These are phyloP conservation scores for Apiotrichum siamense DNA, from an alignment of 1,284 basidiomycete species.

Conservation along the genomic window DNA sequence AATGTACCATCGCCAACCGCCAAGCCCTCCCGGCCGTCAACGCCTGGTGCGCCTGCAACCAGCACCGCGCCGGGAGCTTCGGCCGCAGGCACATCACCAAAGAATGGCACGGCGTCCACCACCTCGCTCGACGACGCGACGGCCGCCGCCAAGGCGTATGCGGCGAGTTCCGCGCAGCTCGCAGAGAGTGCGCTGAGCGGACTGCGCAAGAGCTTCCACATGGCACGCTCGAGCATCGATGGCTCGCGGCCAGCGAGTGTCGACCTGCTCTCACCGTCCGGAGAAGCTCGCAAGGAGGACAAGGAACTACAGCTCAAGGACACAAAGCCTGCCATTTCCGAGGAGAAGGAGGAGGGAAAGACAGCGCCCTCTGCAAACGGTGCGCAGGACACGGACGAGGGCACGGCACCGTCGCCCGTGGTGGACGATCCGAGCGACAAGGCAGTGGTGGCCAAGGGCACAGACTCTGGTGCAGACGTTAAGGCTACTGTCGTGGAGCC, in stretches of 20 bases:
- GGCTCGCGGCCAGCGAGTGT: slow-evolving; percentile 1
- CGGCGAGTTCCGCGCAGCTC: slow-evolving; percentile 15
- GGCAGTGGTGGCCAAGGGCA: neutral
- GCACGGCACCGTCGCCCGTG: neutral
- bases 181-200: slow-evolving; percentile 38
- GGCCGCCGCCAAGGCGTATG: neutral
- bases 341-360: neutral
- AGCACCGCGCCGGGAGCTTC: too few relatives aligned
- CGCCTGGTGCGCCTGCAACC: neutral
- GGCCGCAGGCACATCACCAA: neutral
- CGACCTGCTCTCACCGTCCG: neutral
- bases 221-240: slow-evolving; percentile 8
- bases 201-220: slow-evolving; percentile 30
- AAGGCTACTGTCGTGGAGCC: neutral
- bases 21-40: neutral
- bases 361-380: neutral
- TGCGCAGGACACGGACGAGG: neutral
- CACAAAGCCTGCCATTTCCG: neutral
- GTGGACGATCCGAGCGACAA: neutral
- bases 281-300: neutral
- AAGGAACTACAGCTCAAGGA: neutral
- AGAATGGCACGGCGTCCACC: neutral
- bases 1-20: neutral
- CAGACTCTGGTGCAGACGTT: neutral
- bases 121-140: neutral